phyloP scores from a whole-genome alignment of 1,284 basidiomycete genomes.

The Sanghuangporus baumii region DNA sequence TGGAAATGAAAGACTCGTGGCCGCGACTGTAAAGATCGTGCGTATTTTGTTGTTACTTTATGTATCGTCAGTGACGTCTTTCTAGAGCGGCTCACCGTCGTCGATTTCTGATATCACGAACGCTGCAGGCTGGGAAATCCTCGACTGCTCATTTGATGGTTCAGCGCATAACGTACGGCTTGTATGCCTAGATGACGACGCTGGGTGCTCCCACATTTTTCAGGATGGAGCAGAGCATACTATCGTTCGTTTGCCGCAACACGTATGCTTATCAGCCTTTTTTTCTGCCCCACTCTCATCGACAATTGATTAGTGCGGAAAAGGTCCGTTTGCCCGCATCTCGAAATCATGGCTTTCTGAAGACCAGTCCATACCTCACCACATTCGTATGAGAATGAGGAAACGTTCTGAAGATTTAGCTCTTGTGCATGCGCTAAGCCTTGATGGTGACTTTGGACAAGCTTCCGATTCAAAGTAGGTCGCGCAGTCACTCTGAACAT shows the following conservation, averaged over 20 bases:
- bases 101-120: constrained; percentile 49
- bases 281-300: not conserved
- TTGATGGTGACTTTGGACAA: constrained; percentile 37
- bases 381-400: constrained; percentile 27
- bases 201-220: constrained; percentile 41
- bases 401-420: constrained; percentile 31
- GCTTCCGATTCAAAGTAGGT: constrained; percentile 3
- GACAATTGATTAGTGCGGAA: constrained; percentile 35
- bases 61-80: constrained; percentile 7
- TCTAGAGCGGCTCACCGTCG: constrained; percentile 37
- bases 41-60: constrained; percentile 13
- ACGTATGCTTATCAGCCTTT: constrained; percentile 30
- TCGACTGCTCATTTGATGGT: constrained; percentile 37
- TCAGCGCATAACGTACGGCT: constrained; percentile 42
- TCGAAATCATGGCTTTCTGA: constrained; percentile 34
- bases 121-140: constrained; percentile 49
- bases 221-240: constrained; percentile 41
- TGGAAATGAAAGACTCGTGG: constrained; percentile 17
- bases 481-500: not conserved
- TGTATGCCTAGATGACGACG: constrained; percentile 35
- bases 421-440: constrained; percentile 35
- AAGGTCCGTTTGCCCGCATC: constrained; percentile 46
- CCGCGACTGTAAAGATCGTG: constrained; percentile 37
- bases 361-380: constrained; percentile 37
- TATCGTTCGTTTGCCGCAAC: constrained; percentile 45